Conservation (phyloP, 495 filamentous ascomycete genomes). For the Oidiodendron maius region DNA sequence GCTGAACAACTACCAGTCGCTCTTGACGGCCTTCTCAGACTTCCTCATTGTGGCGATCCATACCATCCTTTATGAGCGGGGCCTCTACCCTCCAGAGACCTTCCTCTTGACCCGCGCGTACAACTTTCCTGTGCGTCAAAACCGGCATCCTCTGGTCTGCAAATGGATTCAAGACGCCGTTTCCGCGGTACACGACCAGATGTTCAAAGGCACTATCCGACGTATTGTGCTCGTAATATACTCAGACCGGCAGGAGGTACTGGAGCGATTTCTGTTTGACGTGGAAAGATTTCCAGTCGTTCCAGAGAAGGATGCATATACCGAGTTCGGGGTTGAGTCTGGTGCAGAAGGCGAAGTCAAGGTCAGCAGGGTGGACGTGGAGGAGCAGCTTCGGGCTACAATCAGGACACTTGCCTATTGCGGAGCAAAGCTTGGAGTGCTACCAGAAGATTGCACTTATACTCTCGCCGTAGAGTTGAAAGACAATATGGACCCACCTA, state of each 20-base stretch:
- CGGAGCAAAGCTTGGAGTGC: conserved; percentile 27
- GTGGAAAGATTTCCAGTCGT: conserved; percentile 67
- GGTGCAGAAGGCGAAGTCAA: conserved; percentile 3
- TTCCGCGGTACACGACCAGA: conserved; percentile 65
- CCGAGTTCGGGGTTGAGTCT: conserved; percentile 26
- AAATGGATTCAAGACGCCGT: conserved; percentile 84
- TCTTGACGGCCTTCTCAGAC: conserved; percentile 56
- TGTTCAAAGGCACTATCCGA: conserved; percentile 57
- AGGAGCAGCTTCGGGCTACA: conserved; percentile 64
- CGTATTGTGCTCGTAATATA: conserved; percentile 74
- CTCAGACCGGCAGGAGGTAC: conserved; percentile 34
- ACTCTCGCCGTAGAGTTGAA: conserved; percentile 80
- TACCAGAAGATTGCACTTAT: conserved; percentile 75
- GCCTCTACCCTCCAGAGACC: conserved; percentile 72
- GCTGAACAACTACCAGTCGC: conserved; percentile 22
- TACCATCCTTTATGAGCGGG: conserved; percentile 84
- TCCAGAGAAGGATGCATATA: conserved; percentile 34
- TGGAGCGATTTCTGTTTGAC: conserved; percentile 88
- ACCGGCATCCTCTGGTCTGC: conserved; percentile 85
- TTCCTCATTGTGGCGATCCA: conserved; percentile 90
- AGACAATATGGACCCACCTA: conserved; percentile 58
- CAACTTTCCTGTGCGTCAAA: conserved; percentile 85
- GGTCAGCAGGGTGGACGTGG: conserved; percentile 42
- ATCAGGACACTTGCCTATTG: conserved; percentile 12
- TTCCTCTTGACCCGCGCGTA: conserved; percentile 81